A percentile compares a stretch with the other conserved stretches of the same genome.
These are phyloP conservation scores for Balansia obtecta DNA, from an alignment of 2,329 filamentous ascomycete species.

Conservation along the genomic window DNA sequence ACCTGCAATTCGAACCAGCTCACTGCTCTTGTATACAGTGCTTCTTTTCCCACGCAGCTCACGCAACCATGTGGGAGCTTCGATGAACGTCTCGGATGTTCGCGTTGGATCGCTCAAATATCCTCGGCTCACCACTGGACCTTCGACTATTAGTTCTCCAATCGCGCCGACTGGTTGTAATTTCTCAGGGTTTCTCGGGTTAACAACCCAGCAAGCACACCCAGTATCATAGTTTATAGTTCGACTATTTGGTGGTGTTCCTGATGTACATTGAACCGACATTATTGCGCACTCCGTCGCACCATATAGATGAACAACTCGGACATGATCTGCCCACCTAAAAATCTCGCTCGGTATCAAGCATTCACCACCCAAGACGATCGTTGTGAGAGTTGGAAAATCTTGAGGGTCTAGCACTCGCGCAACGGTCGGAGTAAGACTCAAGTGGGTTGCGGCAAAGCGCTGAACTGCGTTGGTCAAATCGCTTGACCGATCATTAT, in stretches of 20 bases:
- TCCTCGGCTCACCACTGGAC: not conserved
- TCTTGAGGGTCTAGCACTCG: not conserved
- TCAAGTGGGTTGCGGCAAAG: conserved; percentile 1
- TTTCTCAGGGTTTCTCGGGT: not conserved
- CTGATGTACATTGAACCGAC: not conserved
- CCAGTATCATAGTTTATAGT: not conserved
- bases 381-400: not conserved
- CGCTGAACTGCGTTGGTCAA: conserved; percentile 7
- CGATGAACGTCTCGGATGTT: not conserved
- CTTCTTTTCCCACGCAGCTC: not conserved
- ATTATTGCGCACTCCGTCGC: not conserved
- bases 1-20: not conserved
- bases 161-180: not conserved
- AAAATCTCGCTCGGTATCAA: not conserved
- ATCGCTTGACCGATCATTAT: conserved; percentile 10
- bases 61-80: not conserved
- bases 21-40: conserved; percentile 1
- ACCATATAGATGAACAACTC: not conserved
- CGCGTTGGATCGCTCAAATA: not conserved
- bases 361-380: conserved; percentile 6
- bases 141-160: conserved; percentile 2
- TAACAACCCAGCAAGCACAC: not conserved
- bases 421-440: conserved; percentile 9
- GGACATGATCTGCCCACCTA: not conserved
- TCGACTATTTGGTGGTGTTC: not conserved